Evolutionary conservation across 2,329 filamentous ascomycete species (phyloP).

Genomic region (Aureobasidium sp.): DNA sequence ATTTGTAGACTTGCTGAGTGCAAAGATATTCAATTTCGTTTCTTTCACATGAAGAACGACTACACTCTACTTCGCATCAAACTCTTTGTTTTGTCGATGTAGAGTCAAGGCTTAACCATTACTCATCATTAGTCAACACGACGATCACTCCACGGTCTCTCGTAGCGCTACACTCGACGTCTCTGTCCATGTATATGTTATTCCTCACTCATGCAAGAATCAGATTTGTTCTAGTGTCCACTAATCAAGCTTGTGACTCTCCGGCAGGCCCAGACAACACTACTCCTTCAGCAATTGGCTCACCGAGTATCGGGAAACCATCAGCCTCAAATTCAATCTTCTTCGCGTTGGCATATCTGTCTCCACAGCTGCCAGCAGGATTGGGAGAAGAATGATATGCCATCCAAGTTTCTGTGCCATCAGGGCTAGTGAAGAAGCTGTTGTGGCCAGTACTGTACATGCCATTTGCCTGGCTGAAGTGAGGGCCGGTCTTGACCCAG

Average conservation of each 20-base stretch:
- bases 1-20: slow-evolving; percentile 32
- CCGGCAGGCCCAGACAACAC: slow-evolving; percentile 20
- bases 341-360: slow-evolving; percentile 50
- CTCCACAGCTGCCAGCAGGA: slow-evolving; percentile 45
- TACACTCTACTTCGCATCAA: too few relatives aligned
- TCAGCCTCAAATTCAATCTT: slow-evolving; percentile 46
- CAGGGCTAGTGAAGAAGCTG: slow-evolving; percentile 52
- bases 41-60: background rate
- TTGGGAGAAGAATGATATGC: slow-evolving; percentile 51
- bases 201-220: too few relatives aligned
- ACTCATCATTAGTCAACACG: too few relatives aligned
- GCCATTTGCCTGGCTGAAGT: slow-evolving; percentile 48
- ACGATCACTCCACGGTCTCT: too few relatives aligned
- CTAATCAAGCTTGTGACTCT: background rate
- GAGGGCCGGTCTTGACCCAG: slow-evolving; percentile 49
- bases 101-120: too few relatives aligned
- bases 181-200: too few relatives aligned
- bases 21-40: background rate
- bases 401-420: slow-evolving; percentile 49
- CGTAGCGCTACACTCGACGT: too few relatives aligned
- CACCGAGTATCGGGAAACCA: slow-evolving; percentile 48
- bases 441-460: slow-evolving; percentile 54
- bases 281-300: slow-evolving; percentile 25
- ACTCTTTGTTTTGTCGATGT: too few relatives aligned
- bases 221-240: too few relatives aligned